Conservation (phyloP, 2,329 filamentous ascomycete genomes). For the Neofusicoccum sp. region DNA sequence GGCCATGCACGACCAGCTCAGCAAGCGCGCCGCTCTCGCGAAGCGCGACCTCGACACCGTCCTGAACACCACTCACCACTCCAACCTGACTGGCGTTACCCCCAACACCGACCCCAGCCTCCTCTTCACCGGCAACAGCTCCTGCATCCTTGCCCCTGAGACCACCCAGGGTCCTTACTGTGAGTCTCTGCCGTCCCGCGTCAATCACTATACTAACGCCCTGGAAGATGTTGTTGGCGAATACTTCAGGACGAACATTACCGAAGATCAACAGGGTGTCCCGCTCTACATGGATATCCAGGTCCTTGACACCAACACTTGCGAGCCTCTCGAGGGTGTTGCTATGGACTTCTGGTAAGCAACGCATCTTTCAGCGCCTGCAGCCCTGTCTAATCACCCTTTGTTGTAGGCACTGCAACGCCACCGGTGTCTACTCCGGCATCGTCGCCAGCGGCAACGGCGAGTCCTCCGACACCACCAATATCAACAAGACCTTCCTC, state of each 20-base stretch:
- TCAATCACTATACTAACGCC: background rate
- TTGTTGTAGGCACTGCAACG: slow-evolving; percentile 34
- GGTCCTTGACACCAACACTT: slow-evolving; percentile 55
- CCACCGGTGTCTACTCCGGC: slow-evolving; percentile 44
- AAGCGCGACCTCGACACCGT: slow-evolving; percentile 23
- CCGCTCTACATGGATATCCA: slow-evolving; percentile 53
- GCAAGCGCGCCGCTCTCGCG: slow-evolving; percentile 32
- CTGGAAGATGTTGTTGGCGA: slow-evolving; percentile 46
- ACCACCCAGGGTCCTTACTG: slow-evolving; percentile 36
- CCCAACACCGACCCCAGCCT: slow-evolving; percentile 27
- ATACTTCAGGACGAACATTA: slow-evolving; percentile 49
- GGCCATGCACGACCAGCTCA: slow-evolving; percentile 39
- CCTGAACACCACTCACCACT: slow-evolving; percentile 28
- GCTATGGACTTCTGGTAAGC: slow-evolving; percentile 53
- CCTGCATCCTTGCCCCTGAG: slow-evolving; percentile 36
- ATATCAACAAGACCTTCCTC: slow-evolving; percentile 41
- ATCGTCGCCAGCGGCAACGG: slow-evolving; percentile 45
- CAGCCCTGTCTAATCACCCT: background rate
- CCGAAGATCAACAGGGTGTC: slow-evolving; percentile 49
- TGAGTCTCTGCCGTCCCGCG: background rate
- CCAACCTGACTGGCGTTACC: slow-evolving; percentile 31
- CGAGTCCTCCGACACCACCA: slow-evolving; percentile 33
- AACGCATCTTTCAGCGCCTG: too few relatives aligned
- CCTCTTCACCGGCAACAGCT: slow-evolving; percentile 34
- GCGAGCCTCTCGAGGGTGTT: slow-evolving; percentile 49